Percentiles rank a stretch among this genome's conserved stretches.
These are phyloP conservation scores for Trichophyton schoenleinii DNA, from an alignment of 2,329 filamentous ascomycete genomes.

Conservation along the genomic window DNA sequence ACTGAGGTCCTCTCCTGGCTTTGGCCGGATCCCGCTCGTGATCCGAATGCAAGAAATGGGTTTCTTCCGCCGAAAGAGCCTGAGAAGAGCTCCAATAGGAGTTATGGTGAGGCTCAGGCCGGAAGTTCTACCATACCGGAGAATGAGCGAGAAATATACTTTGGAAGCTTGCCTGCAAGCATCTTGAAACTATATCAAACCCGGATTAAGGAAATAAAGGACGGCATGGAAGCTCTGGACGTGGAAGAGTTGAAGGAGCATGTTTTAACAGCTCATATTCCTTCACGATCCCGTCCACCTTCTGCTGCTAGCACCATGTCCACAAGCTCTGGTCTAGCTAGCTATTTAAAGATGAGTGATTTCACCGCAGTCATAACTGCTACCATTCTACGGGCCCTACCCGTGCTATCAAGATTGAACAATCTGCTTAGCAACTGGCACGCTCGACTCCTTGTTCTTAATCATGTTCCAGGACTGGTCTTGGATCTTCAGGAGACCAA, in stretches of 20 bases:
- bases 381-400: slow-evolving; percentile 78
- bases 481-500: slow-evolving; percentile 42
- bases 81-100: neutral
- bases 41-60: slow-evolving; percentile 26
- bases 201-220: slow-evolving; percentile 60
- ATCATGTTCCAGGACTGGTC: slow-evolving; percentile 58
- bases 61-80: slow-evolving; percentile 24
- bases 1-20: slow-evolving; percentile 47
- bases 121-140: slow-evolving; percentile 7
- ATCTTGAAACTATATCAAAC: slow-evolving; percentile 57
- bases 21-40: slow-evolving; percentile 37
- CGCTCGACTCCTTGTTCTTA: slow-evolving; percentile 60
- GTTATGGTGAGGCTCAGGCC: neutral
- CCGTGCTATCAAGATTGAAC: slow-evolving; percentile 62
- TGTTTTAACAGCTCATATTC: slow-evolving; percentile 68
- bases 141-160: slow-evolving; percentile 37
- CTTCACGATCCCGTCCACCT: slow-evolving; percentile 45
- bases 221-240: slow-evolving; percentile 32
- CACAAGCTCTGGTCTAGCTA: slow-evolving; percentile 21
- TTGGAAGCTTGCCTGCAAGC: slow-evolving; percentile 56
- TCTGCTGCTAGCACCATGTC: slow-evolving; percentile 34
- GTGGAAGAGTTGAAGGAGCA: slow-evolving; percentile 74
- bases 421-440: slow-evolving; percentile 67
- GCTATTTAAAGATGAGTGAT: slow-evolving; percentile 68
- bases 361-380: slow-evolving; percentile 82